A percentile compares a stretch with the other conserved stretches of the same genome.
Conservation (phyloP, 1,139 yeast species). For the Diutina sp. region DNA sequence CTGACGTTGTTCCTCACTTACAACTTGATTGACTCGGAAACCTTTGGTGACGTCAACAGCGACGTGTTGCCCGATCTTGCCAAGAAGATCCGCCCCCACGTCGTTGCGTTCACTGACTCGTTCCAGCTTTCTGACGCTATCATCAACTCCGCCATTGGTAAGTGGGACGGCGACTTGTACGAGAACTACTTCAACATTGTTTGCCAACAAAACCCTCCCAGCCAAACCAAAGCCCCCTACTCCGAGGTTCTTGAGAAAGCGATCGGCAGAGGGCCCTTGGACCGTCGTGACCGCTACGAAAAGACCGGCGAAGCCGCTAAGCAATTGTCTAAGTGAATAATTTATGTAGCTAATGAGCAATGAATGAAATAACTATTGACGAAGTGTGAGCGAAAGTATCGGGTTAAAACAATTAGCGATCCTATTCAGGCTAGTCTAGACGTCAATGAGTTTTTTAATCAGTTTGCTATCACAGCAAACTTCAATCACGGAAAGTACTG, state of each 20-base stretch:
- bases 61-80: constrained; percentile 23
- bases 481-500: too few relatives aligned
- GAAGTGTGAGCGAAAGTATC: too few relatives aligned
- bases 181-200: constrained; percentile 54
- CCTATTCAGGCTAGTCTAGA: too few relatives aligned
- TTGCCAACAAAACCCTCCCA: constrained; percentile 39
- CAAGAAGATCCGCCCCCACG: constrained; percentile 48
- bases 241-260: constrained; percentile 32
- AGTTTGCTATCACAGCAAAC: too few relatives aligned
- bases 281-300: constrained; percentile 37
- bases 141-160: constrained; percentile 78
- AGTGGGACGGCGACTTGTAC: constrained; percentile 77
- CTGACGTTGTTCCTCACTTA: constrained; percentile 29
- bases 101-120: constrained; percentile 78
- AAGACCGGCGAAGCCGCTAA: constrained; percentile 27
- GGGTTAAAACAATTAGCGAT: too few relatives aligned
- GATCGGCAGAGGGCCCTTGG: constrained; percentile 39
- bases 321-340: constrained; percentile 12
- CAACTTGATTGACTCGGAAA: constrained; percentile 20
- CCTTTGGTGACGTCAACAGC: constrained; percentile 20
- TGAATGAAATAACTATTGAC: not conserved
- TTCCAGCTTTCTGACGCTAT: constrained; percentile 78
- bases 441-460: too few relatives aligned
- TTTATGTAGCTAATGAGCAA: not conserved
- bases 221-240: constrained; percentile 49